Base-by-base conservation (phyloP, 75 land plant genomes). In the Cupressus sempervirens region DNA sequence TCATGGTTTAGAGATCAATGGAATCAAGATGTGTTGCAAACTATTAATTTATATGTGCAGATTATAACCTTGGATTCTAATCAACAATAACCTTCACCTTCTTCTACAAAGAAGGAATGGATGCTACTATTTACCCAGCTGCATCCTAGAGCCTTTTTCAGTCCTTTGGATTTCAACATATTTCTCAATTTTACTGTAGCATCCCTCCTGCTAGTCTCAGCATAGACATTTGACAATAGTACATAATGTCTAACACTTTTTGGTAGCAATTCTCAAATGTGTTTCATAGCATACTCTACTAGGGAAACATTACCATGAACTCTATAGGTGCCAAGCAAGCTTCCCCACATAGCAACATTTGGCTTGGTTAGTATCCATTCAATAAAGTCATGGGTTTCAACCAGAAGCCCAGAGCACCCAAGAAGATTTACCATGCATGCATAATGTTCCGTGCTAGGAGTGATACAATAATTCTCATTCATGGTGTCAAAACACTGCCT, bases 351-450 rank as follows among this genome's bases (percentile, higher is more conserved):
- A 68, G 62, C 35, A 30, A 23, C 53, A 35, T 80, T 86, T 45
- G 81, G 53, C 43, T 68, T 83, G 3, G 56, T 45, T 53, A 85
- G 89, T 52, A 83, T 84, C 30, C 53, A 35, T 32, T 83, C 81
- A 9, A 83, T 52, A 50, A 88, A 46, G 40, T 83, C 74, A 41
- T 86, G 72, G n/a, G 91, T 89, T 83, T 88, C 87, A n/a, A 80
- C 76, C 26, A 90, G 82, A 7, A 43, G 85, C 35, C 91, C 91
- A 29, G 87, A 82, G 58, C 89, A 38, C n/a, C 89, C 87, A 45
- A 90, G 43, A 70, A 88, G 45, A 82, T 90, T 89, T 35, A 90
- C 85, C 83, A 90, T 86, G 84, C 91, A 90, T 14, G 76, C 50
- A 46, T 88, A 88, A 41, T 90, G 91, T 54, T 90, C 91, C 73